phyloP scores from a whole-genome alignment of 1,284 basidiomycete genomes.

The Ustilago tritici region DNA sequence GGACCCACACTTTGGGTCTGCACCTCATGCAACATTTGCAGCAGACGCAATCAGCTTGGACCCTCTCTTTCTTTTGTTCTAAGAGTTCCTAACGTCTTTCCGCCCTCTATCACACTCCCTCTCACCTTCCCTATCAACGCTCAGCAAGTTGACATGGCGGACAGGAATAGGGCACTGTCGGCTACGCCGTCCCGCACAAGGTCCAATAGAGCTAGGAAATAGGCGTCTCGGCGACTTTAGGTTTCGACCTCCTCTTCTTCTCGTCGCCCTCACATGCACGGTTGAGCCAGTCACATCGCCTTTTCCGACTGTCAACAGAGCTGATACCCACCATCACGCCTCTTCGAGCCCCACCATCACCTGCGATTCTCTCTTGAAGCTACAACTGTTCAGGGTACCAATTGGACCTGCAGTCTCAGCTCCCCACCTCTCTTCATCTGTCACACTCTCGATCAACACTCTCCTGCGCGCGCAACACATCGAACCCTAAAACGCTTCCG shows the following conservation, averaged over 20 bases:
- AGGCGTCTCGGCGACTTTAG: not conserved
- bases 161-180: not conserved
- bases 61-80: constrained; percentile 17
- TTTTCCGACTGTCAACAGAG: constrained; percentile 1
- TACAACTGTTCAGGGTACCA: not conserved
- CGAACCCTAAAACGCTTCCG: constrained; percentile 4
- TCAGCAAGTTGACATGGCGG: not conserved
- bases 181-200: not conserved
- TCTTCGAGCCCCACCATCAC: not conserved
- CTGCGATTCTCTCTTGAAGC: not conserved
- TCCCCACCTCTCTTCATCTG: constrained; percentile 26
- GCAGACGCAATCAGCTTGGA: constrained; percentile 11
- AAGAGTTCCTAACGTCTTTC: constrained; percentile 7
- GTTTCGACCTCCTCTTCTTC: not conserved
- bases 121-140: not conserved
- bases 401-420: constrained; percentile 2
- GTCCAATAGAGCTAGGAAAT: not conserved
- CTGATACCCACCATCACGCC: not conserved
- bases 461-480: constrained; percentile 19
- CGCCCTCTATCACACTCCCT: not conserved
- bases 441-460: constrained; percentile 16
- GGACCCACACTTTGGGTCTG: constrained; percentile 9
- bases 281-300: not conserved
- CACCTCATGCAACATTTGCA: constrained; percentile 18
- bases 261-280: not conserved